Evolutionary conservation across 169 alveolate species (phyloP).

Genomic region (Nephromyces sp.): DNA sequence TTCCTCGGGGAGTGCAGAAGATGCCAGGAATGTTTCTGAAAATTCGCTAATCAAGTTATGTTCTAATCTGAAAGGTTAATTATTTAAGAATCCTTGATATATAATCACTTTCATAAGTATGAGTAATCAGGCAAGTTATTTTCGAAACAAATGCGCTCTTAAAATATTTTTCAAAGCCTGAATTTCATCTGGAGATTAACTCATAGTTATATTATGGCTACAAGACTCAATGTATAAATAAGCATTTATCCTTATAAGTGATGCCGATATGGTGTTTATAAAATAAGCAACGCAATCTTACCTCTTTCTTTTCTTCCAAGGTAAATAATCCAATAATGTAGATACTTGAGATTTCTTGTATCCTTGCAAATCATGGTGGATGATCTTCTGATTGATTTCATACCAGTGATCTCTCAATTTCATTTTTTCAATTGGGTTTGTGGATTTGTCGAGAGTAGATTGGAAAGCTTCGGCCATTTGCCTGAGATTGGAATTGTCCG

Average conservation of each 20-base stretch:
- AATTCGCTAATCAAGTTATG: too few relatives aligned
- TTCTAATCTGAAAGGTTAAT: too few relatives aligned
- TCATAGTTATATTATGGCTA: neutral
- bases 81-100: too few relatives aligned
- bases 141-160: too few relatives aligned
- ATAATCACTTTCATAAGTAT: too few relatives aligned
- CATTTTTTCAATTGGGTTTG: neutral
- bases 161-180: too few relatives aligned
- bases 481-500: neutral
- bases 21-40: too few relatives aligned
- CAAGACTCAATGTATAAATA: neutral
- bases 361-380: neutral
- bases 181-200: too few relatives aligned
- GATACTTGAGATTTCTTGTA: neutral
- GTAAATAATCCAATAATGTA: neutral
- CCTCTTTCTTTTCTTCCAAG: neutral
- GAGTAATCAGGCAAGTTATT: too few relatives aligned
- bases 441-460: neutral
- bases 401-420: neutral
- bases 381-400: neutral
- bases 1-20: too few relatives aligned
- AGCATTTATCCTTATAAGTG: too few relatives aligned
- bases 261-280: too few relatives aligned
- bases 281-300: neutral
- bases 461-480: neutral